Percentiles rank a stretch among this genome's conserved stretches.
Conservation (phyloP, 768 basidiomycete species). For the Hericium coralloides region DNA sequence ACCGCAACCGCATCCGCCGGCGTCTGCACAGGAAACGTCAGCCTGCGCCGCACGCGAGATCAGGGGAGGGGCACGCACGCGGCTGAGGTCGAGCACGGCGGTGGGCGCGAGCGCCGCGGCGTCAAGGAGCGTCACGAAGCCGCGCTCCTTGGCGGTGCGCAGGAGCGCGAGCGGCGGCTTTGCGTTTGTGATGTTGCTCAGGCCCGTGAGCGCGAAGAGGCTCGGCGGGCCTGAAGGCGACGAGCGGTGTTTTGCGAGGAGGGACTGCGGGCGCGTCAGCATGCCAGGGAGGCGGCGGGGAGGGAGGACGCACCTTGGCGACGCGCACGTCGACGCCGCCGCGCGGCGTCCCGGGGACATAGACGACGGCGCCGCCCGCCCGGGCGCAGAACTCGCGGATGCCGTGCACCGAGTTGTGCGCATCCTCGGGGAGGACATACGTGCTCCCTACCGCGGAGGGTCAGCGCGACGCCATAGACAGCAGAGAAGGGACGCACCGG, state of each 20-base stretch:
- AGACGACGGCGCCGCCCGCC: slow-evolving; percentile 48
- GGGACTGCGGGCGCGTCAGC: slow-evolving; percentile 29
- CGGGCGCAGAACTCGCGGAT: slow-evolving; percentile 61
- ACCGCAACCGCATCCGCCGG: slow-evolving; percentile 77
- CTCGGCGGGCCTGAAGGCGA: slow-evolving; percentile 38
- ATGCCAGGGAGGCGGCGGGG: not conserved
- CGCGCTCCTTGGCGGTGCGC: slow-evolving; percentile 53
- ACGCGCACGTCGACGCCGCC: slow-evolving; percentile 54
- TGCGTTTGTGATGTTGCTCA: slow-evolving; percentile 75
- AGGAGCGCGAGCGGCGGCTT: slow-evolving; percentile 63
- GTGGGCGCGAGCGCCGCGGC: slow-evolving; percentile 76
- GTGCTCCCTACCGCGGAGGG: slow-evolving; percentile 23
- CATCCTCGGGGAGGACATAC: slow-evolving; percentile 66
- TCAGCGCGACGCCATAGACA: too few relatives aligned
- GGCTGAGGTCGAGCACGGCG: slow-evolving; percentile 53
- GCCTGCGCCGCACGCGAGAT: not conserved
- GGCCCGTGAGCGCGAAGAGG: slow-evolving; percentile 69
- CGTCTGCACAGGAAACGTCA: slow-evolving; percentile 14
- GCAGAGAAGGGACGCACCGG: slow-evolving; percentile 11
- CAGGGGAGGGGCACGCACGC: slow-evolving; percentile 14
- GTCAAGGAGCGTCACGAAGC: slow-evolving; percentile 71
- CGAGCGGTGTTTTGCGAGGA: slow-evolving; percentile 44
- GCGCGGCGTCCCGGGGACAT: slow-evolving; percentile 52
- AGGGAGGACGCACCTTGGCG: slow-evolving; percentile 43
- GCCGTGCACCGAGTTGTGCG: slow-evolving; percentile 81